These are phyloP conservation scores for Stemphylium vesicarium DNA, from an alignment of 2,329 filamentous ascomycete genomes.

Conservation along the genomic window DNA sequence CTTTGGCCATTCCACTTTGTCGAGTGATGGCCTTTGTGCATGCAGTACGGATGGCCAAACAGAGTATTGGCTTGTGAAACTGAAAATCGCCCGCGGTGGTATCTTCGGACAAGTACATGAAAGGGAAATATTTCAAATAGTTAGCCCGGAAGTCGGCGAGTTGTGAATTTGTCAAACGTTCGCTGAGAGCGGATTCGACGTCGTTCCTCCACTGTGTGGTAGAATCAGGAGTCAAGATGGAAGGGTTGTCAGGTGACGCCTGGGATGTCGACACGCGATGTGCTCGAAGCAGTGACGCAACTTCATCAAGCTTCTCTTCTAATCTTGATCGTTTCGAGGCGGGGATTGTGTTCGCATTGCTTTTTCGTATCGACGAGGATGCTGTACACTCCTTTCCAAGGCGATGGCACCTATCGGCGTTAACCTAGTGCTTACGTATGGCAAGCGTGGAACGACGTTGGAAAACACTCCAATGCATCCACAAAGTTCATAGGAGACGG, in stretches of 20 bases:
- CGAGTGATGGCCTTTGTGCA: constrained; percentile 17
- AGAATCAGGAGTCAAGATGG: constrained; percentile 17
- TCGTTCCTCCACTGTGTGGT: not conserved
- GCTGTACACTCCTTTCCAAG: constrained; percentile 21
- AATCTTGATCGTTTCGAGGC: constrained; percentile 23
- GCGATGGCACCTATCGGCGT: constrained; percentile 20
- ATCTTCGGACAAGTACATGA: constrained; percentile 15
- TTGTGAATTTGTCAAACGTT: constrained; percentile 15
- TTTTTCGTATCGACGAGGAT: constrained; percentile 16
- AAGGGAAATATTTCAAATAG: constrained; percentile 20
- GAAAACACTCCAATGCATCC: not conserved
- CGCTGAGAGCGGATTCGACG: not conserved
- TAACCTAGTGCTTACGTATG: not conserved
- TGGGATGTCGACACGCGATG: constrained; percentile 8
- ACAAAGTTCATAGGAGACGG: not conserved
- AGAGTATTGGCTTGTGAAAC: constrained; percentile 15
- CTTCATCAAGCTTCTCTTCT: constrained; percentile 41
- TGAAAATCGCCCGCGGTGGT: constrained; percentile 14
- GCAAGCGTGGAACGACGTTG: no score
- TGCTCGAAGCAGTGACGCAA: constrained; percentile 37
- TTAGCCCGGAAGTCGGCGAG: constrained; percentile 14
- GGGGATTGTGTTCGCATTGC: constrained; percentile 4
- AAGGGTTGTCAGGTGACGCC: constrained; percentile 1
- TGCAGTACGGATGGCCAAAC: constrained; percentile 26
- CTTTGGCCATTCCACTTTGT: constrained; percentile 25